Conservation (phyloP, 495 filamentous ascomycete genomes). For the Cladorrhinum samala region DNA sequence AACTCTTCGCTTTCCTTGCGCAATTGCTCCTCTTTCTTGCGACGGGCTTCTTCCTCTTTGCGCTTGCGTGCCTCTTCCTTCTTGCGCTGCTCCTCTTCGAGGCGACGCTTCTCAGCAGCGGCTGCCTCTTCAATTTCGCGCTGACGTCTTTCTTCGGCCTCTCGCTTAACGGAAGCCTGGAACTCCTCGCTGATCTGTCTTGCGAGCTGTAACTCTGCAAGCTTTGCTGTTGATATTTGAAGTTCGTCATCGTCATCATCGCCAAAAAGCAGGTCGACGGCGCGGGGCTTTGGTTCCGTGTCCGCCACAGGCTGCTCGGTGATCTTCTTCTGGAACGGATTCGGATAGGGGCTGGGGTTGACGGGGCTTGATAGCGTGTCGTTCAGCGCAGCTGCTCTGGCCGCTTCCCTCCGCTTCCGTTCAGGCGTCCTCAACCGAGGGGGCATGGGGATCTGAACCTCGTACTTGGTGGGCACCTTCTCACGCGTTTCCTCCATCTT, state of each 20-base stretch:
- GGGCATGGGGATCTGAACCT: slow-evolving; percentile 6
- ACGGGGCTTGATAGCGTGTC: background rate
- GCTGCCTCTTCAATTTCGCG: slow-evolving; percentile 1
- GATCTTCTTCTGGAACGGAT: background rate
- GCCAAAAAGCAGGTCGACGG: slow-evolving; percentile 9
- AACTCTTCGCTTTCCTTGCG: slow-evolving; percentile 8
- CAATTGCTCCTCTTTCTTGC: slow-evolving; percentile 6
- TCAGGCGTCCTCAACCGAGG: background rate
- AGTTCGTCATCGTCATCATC: slow-evolving; percentile 13
- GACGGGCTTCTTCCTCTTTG: slow-evolving; percentile 12
- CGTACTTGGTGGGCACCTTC: background rate
- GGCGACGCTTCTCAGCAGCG: background rate
- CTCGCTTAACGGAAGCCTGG: slow-evolving; percentile 1
- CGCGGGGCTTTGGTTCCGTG: background rate
- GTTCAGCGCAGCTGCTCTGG: background rate
- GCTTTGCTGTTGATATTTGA: slow-evolving; percentile 8
- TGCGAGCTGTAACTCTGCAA: slow-evolving; percentile 16
- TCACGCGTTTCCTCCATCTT: background rate
- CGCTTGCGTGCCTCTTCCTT: slow-evolving; percentile 15
- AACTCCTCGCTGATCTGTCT: slow-evolving; percentile 15
- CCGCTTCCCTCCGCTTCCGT: background rate
- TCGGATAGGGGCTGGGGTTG: background rate
- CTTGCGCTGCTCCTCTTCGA: slow-evolving; percentile 10
- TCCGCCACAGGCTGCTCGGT: background rate
- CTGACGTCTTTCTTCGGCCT: slow-evolving; percentile 3